phyloP scores from a whole-genome alignment of 257 asterid species.

The Nicotiana otophora region DNA sequence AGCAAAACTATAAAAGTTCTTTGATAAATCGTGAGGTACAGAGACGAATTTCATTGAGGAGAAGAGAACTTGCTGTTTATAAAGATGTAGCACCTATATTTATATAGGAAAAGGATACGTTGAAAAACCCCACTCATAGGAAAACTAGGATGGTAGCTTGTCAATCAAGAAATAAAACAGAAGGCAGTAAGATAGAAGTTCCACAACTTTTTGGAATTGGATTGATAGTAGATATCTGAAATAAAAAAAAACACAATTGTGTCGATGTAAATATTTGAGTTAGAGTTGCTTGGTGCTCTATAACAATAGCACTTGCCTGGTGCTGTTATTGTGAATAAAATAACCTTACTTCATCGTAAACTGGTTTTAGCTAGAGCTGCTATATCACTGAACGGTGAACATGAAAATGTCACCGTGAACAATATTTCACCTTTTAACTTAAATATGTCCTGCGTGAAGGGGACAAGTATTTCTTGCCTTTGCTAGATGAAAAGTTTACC shows the following conservation, averaged over 20 bases:
- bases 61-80: background rate
- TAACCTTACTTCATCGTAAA: background rate
- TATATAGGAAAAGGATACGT: background rate
- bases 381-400: background rate
- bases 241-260: background rate
- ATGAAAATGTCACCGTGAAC: background rate
- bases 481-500: background rate
- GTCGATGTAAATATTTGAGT: background rate
- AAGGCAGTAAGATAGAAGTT: background rate
- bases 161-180: background rate
- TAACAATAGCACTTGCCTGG: background rate
- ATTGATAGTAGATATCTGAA: background rate
- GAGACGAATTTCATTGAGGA: background rate
- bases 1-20: background rate
- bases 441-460: background rate
- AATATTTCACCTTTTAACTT: background rate
- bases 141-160: background rate
- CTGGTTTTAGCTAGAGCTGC: background rate
- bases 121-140: background rate
- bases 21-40: background rate
- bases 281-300: conserved; percentile 2
- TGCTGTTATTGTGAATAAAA: background rate
- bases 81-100: background rate
- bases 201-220: background rate
- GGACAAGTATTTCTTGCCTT: background rate